Base-by-base conservation (phyloP, 2,329 filamentous ascomycete genomes). In the Diaporthe sp. region DNA sequence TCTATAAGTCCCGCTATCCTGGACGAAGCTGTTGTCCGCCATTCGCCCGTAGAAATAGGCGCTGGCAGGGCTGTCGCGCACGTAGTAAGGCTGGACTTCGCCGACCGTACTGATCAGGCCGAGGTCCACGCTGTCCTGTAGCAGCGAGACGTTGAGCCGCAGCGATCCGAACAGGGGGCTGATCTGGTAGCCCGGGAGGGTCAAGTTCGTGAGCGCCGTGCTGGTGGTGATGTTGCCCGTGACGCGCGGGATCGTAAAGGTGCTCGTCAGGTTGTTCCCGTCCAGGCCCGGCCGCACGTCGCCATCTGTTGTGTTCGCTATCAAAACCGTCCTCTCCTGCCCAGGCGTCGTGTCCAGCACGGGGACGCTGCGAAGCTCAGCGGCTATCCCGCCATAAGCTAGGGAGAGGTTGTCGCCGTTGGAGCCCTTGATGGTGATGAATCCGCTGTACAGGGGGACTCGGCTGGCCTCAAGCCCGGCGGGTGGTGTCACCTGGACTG, bases 371-470 rank as follows among this genome's bases (percentile, higher is more conserved):
- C 75, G 75, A 76, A 82, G 76, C 72, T 76, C 76, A 10, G 80
- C 80, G 3, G 77, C 80, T 19, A 84, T 76, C 13, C 84, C 84
- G 37, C 83, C 79, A 77, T 86, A 86, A 1, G 84, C 84, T 8
- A 86, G 75, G 6, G 79, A 78, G 30, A 85, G 79, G n/a, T 77
- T 76, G 22, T 83, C 81, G 32, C 80, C 81, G 55, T 83, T 83
- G 51, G 81, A 82, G 61, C 63, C 63, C 32, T 81, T 83, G 66
- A 87, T 77, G 25, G 83, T 79, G 68, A 87, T 79, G 79, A 82
- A 86, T 27, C 85, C 85, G 35, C 82, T 83, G 78, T 86, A 87
- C 13, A 86, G 80, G 5, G 84, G 84, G 32, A 82, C 73, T 30
- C 78, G 79, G 10, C 77, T 73, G 10, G 76, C 71, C 59, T 82